phyloP scores from a whole-genome alignment of 1,284 basidiomycete species.

The Neolentinus lepideus region DNA sequence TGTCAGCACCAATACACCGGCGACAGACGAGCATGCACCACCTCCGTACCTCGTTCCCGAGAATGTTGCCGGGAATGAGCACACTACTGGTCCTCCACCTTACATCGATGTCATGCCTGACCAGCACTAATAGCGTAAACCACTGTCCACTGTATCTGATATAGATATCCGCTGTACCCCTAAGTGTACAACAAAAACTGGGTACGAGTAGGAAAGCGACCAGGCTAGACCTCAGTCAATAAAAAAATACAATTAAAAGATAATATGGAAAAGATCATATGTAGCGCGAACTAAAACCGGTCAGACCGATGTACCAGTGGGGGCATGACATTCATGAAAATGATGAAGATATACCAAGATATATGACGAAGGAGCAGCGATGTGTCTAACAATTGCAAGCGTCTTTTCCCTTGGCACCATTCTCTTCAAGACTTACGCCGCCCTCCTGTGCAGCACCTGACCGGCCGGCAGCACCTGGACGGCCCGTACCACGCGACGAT shows the following conservation, averaged over 20 bases:
- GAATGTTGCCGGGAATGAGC: conserved; percentile 32
- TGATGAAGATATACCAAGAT: conserved; percentile 7
- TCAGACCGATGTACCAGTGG: not conserved
- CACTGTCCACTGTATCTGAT: not conserved
- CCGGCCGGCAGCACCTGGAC: conserved; percentile 54
- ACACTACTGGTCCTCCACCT: conserved; percentile 46
- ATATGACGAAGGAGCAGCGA: conserved; percentile 2
- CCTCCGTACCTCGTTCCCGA: conserved; percentile 52
- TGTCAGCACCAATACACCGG: conserved; percentile 5
- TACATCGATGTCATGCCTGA: conserved; percentile 35
- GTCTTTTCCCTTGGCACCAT: conserved; percentile 59
- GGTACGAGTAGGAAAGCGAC: not conserved
- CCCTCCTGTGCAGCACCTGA: conserved; percentile 44
- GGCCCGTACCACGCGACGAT: conserved; percentile 59
- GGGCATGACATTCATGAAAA: conserved; percentile 1
- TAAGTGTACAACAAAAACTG: not conserved
- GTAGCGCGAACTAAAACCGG: conserved; percentile 22
- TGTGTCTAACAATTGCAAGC: conserved; percentile 64
- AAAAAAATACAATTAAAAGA: conserved; percentile 14
- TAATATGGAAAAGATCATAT: conserved; percentile 24
- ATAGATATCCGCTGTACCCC: conserved; percentile 1
- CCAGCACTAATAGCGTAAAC: conserved; percentile 5
- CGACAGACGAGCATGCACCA: conserved; percentile 25
- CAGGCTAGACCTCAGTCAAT: not conserved
- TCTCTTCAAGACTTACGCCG: conserved; percentile 73